A percentile compares a stretch with the other conserved stretches of the same genome.
phyloP scores from a whole-genome alignment of 2,329 filamentous ascomycete genomes.

The Nemania sp. region DNA sequence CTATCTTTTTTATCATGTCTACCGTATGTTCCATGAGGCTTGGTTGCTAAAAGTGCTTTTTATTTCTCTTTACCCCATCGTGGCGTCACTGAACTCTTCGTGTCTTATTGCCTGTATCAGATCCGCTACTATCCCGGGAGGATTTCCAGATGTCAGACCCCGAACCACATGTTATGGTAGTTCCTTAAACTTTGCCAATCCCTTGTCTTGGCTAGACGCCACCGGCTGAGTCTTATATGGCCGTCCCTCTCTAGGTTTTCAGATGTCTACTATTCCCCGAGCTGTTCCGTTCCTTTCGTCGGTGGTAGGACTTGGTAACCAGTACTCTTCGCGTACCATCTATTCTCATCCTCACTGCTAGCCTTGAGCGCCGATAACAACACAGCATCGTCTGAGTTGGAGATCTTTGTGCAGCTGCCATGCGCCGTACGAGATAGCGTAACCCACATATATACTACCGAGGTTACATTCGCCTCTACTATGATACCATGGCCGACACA shows the following conservation, averaged over 20 bases:
- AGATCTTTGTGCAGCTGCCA: neutral
- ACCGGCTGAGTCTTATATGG: conserved; percentile 9
- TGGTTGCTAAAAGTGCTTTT: conserved; percentile 13
- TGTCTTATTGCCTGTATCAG: conserved; percentile 18
- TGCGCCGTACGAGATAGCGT: conserved; percentile 3
- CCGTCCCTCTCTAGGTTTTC: neutral
- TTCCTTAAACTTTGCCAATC: conserved; percentile 18
- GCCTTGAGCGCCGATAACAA: neutral
- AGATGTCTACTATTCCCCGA: neutral
- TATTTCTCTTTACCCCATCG: conserved; percentile 4
- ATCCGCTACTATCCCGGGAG: conserved; percentile 10
- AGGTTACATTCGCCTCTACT: conserved; percentile 12
- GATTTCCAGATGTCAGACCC: conserved; percentile 7
- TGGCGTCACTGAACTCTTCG: conserved; percentile 22
- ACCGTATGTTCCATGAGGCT: conserved; percentile 16
- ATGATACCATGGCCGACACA: conserved; percentile 35
- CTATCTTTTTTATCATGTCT: conserved; percentile 1
- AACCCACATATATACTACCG: neutral
- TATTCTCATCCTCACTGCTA: neutral
- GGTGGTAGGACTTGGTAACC: neutral
- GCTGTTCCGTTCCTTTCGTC: neutral
- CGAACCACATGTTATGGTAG: neutral
- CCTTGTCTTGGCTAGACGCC: conserved; percentile 9
- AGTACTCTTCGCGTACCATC: conserved; percentile 4
- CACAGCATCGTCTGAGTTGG: neutral